Conservation (phyloP, 2,329 filamentous ascomycete genomes). For the Trichoderma sp. region DNA sequence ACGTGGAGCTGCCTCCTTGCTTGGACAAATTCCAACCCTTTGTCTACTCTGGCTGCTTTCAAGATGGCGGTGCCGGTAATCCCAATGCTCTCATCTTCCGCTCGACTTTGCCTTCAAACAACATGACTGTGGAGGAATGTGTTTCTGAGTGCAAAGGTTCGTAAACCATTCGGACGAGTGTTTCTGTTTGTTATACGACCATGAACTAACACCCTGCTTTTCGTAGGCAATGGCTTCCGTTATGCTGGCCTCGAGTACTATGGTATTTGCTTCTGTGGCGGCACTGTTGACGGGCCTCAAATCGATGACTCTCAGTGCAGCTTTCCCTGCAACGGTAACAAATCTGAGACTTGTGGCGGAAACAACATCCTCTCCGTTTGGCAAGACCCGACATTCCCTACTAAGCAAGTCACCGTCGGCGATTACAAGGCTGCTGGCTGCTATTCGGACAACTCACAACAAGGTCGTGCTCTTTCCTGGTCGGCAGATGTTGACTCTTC, state of each 20-base stretch:
- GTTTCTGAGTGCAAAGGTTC: conserved; percentile 52
- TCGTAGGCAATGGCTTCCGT: conserved; percentile 49
- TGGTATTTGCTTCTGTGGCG: conserved; percentile 55
- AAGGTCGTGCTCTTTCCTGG: conserved; percentile 50
- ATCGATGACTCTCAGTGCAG: conserved; percentile 57
- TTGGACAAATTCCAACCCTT: conserved; percentile 49
- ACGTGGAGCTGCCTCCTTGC: conserved; percentile 49
- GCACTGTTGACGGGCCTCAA: conserved; percentile 54
- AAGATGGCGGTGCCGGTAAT: conserved; percentile 37
- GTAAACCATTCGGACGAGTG: conserved; percentile 21
- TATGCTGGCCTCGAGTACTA: conserved; percentile 55
- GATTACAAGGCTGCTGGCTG: conserved; percentile 65
- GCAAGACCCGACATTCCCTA: conserved; percentile 51
- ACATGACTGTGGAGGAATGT: conserved; percentile 53
- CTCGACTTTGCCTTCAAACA: conserved; percentile 40
- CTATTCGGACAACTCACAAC: conserved; percentile 50
- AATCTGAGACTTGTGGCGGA: conserved; percentile 50
- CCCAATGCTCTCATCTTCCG: conserved; percentile 45
- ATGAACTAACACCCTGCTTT: neutral
- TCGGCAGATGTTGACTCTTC: conserved; percentile 41
- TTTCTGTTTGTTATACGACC: too few species aligned
- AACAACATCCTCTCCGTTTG: conserved; percentile 50
- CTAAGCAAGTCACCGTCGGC: conserved; percentile 48
- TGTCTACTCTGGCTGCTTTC: conserved; percentile 51
- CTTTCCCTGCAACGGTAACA: conserved; percentile 54